Evolutionary conservation across 331 rosid species (phyloP).

Genomic region (Malus hybrid): DNA sequence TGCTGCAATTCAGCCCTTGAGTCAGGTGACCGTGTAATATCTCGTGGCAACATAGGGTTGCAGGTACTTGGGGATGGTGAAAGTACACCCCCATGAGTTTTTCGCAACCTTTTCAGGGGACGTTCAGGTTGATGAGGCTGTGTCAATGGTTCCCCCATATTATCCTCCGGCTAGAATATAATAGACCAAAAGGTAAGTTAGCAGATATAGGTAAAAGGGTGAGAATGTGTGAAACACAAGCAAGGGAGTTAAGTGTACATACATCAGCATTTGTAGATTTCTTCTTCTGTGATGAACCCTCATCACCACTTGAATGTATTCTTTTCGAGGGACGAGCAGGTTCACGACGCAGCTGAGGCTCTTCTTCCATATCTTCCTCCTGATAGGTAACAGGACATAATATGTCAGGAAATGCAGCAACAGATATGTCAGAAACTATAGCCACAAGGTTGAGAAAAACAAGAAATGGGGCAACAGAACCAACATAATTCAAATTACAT

Average conservation of each 20-base stretch:
- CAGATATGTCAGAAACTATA: conserved; percentile 14
- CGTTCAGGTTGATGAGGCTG: conserved; percentile 32
- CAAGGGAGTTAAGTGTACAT: neutral
- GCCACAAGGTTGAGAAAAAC: conserved; percentile 5
- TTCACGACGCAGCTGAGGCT: conserved; percentile 33
- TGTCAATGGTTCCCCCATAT: conserved; percentile 42
- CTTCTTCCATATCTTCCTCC: conserved; percentile 47
- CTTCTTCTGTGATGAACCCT: conserved; percentile 11
- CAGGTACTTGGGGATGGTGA: conserved; percentile 18
- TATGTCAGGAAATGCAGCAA: conserved; percentile 15
- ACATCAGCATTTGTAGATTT: conserved; percentile 5
- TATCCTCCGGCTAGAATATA: conserved; percentile 27
- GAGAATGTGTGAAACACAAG: neutral
- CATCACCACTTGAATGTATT: conserved; percentile 62
- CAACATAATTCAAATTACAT: conserved; percentile 1
- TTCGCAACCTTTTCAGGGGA: conserved; percentile 71
- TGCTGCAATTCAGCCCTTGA: conserved; percentile 20
- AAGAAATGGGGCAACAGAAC: conserved; percentile 10
- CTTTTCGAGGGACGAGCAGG: conserved; percentile 57
- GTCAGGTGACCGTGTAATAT: conserved; percentile 11
- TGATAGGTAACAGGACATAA: conserved; percentile 22
- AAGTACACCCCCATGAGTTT: conserved; percentile 44
- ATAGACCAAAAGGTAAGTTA: conserved; percentile 18
- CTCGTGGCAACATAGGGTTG: conserved; percentile 24
- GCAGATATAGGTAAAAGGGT: conserved; percentile 12